Conservation (phyloP, 352 stramenopile species). For the Thraustochytrium striatum region DNA sequence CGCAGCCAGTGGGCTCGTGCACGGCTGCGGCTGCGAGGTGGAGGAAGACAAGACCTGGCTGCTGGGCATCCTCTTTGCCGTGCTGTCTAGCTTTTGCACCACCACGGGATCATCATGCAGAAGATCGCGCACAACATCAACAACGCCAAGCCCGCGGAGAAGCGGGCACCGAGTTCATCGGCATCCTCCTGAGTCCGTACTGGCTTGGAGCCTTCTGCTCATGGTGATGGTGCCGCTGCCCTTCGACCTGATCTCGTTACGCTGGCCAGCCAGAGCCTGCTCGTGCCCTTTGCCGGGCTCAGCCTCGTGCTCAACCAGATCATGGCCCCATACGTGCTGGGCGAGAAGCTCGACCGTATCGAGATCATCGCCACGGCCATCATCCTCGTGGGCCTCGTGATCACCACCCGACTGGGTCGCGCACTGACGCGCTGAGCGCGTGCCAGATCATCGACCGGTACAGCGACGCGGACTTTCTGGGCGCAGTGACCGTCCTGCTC, state of each 20-base stretch:
- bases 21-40: neutral
- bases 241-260: constrained; percentile 37
- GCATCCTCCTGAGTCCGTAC: constrained; percentile 7
- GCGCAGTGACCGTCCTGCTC: neutral
- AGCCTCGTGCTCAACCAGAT: constrained; percentile 31
- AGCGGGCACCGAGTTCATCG: constrained; percentile 18
- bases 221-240: constrained; percentile 38
- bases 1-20: neutral
- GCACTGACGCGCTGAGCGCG: constrained; percentile 9
- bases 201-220: constrained; percentile 29
- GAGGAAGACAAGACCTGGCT: neutral
- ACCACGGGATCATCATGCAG: constrained; percentile 31
- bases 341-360: constrained; percentile 18
- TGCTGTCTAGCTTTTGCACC: constrained; percentile 20
- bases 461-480: constrained; percentile 10
- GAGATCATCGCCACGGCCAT: constrained; percentile 14
- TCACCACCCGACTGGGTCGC: constrained; percentile 5
- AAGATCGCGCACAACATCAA: constrained; percentile 36
- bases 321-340: constrained; percentile 7
- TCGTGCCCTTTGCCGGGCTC: constrained; percentile 37
- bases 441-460: constrained; percentile 22
- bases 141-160: constrained; percentile 8
- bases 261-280: constrained; percentile 6
- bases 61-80: constrained; percentile 18
- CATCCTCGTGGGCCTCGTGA: constrained; percentile 6